Evolutionary conservation across 805 yeast species (phyloP).

Genomic region (Huiozyma sinensis): DNA sequence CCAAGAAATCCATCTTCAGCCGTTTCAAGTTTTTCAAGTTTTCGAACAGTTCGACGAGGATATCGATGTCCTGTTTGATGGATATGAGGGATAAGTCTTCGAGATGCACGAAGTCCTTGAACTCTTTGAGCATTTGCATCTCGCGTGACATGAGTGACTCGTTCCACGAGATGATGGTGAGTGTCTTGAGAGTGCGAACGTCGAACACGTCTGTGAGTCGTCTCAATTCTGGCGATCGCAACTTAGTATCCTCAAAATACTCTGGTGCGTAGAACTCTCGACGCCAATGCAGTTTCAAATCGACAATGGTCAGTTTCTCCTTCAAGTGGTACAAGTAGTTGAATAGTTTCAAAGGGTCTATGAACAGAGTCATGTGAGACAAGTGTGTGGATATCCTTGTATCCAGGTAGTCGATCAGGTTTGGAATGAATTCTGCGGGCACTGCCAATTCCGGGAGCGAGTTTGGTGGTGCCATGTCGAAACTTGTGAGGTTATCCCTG

Average conservation of each 20-base stretch:
- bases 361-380: constrained; percentile 29
- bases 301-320: constrained; percentile 27
- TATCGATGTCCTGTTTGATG: constrained; percentile 27
- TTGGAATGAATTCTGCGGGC: constrained; percentile 23
- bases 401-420: constrained; percentile 18
- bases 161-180: constrained; percentile 36
- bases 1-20: constrained; percentile 32
- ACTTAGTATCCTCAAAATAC: constrained; percentile 16
- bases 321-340: constrained; percentile 26
- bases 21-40: constrained; percentile 26
- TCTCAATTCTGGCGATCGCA: constrained; percentile 11
- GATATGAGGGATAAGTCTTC: constrained; percentile 34
- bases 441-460: constrained; percentile 27
- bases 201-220: constrained; percentile 31
- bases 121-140: constrained; percentile 29
- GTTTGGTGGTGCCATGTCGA: constrained; percentile 31
- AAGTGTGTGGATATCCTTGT: constrained; percentile 23
- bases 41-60: constrained; percentile 26
- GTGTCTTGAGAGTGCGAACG: constrained; percentile 24
- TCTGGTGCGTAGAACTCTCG: constrained; percentile 29
- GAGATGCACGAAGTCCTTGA: constrained; percentile 28
- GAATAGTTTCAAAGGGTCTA: constrained; percentile 31
- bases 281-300: constrained; percentile 33
- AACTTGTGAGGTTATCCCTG: constrained; percentile 19
- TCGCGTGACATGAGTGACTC: constrained; percentile 27